phyloP scores from a whole-genome alignment of 768 basidiomycete genomes.

The Russula virescens region DNA sequence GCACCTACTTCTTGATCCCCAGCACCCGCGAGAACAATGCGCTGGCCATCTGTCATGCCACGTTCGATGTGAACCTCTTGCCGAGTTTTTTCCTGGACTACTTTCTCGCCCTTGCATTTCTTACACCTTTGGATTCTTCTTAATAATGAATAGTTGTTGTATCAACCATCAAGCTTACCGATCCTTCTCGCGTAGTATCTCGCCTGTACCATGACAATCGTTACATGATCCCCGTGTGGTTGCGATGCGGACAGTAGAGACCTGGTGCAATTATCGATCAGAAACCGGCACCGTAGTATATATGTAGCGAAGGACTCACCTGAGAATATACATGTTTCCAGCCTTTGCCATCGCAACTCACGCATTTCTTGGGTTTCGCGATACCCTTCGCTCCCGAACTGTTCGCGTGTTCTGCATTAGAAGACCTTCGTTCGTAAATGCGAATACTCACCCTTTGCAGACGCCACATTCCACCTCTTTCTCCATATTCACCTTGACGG shows the following conservation, averaged over 20 bases:
- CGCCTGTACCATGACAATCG: conserved; percentile 66
- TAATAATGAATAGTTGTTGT: neutral
- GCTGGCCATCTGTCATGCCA: conserved; percentile 78
- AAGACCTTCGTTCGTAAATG: conserved; percentile 12
- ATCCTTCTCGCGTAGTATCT: conserved; percentile 78
- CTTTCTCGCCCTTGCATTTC: conserved; percentile 87
- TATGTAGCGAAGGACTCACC: conserved; percentile 31
- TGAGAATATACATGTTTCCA: conserved; percentile 57
- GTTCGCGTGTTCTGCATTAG: conserved; percentile 14
- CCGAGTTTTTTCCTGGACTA: conserved; percentile 80
- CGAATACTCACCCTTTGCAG: conserved; percentile 69
- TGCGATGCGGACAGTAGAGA: conserved; percentile 44
- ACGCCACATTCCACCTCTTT: conserved; percentile 69
- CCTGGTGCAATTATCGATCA: conserved; percentile 27
- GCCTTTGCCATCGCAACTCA: conserved; percentile 79
- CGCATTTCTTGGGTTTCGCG: conserved; percentile 81
- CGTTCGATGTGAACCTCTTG: conserved; percentile 83
- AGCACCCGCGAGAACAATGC: conserved; percentile 85
- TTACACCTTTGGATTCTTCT: conserved; percentile 61
- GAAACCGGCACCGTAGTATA: neutral
- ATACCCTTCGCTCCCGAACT: conserved; percentile 79
- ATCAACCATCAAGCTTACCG: conserved; percentile 40
- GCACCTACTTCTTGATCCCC: conserved; percentile 77
- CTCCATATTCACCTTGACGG: conserved; percentile 84
- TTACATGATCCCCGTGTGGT: conserved; percentile 52